These are phyloP conservation scores for Elsinoe perseae DNA, from an alignment of 2,329 filamentous ascomycete species.

Conservation along the genomic window DNA sequence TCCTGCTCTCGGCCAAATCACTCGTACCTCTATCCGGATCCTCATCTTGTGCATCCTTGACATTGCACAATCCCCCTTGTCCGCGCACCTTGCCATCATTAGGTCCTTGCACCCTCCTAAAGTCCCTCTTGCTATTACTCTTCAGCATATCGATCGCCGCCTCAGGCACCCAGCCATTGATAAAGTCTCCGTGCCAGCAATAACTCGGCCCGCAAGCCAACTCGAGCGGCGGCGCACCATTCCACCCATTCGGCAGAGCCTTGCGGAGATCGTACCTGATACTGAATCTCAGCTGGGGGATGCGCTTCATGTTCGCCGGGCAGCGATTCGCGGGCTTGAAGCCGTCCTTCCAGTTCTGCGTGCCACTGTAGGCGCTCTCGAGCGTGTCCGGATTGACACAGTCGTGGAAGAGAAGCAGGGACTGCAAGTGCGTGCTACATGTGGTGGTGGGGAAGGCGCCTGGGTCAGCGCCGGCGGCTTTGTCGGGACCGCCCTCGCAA, in stretches of 20 bases:
- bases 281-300: constrained; percentile 43
- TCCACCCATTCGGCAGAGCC: constrained; percentile 39
- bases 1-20: constrained; percentile 35
- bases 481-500: constrained; percentile 28
- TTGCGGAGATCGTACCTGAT: constrained; percentile 42
- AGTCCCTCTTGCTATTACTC: constrained; percentile 33
- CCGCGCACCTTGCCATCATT: constrained; percentile 23
- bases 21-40: constrained; percentile 37
- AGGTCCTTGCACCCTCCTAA: constrained; percentile 30
- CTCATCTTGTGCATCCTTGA: constrained; percentile 34
- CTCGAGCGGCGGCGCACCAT: constrained; percentile 37
- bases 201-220: constrained; percentile 37
- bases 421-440: constrained; percentile 39
- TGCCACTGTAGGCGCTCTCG: constrained; percentile 28
- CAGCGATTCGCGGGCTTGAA: constrained; percentile 29
- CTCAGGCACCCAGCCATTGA: constrained; percentile 41
- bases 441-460: constrained; percentile 31
- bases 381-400: constrained; percentile 36
- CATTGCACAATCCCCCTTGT: constrained; percentile 26
- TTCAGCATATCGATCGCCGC: constrained; percentile 37
- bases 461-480: not conserved
- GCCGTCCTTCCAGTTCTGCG: constrained; percentile 24
- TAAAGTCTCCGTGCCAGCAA: constrained; percentile 43
- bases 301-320: constrained; percentile 38
- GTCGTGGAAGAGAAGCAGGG: constrained; percentile 39